Evolutionary conservation across 202 grass and related monocot species (phyloP).

Genomic region (Elaeis oleifera): DNA sequence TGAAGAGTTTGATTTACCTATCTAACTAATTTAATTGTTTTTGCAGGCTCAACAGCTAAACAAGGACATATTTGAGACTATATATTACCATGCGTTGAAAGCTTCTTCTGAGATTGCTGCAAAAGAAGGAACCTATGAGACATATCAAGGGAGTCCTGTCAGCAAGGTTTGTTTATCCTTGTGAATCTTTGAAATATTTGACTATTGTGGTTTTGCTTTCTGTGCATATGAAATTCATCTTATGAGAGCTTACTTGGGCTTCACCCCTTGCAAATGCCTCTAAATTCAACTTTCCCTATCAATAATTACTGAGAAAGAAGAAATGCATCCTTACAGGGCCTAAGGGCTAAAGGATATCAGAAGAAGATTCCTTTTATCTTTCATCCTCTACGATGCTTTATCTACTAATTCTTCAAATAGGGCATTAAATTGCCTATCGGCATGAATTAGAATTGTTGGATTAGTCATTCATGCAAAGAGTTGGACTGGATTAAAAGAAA

Average conservation of each 20-base stretch:
- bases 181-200: neutral
- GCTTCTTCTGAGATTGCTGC: constrained; percentile 74
- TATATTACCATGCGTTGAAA: constrained; percentile 80
- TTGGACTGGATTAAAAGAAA: too few species aligned
- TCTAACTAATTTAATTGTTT: constrained; percentile 10
- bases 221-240: neutral
- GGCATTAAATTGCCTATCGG: too few species aligned
- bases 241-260: neutral
- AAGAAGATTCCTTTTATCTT: too few species aligned
- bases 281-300: too few species aligned
- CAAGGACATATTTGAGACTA: constrained; percentile 91
- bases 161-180: constrained; percentile 57
- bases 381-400: too few species aligned
- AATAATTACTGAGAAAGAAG: too few species aligned
- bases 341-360: too few species aligned
- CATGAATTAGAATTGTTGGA: too few species aligned
- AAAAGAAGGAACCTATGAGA: constrained; percentile 89
- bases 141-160: constrained; percentile 78
- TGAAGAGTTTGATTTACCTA: constrained; percentile 13
- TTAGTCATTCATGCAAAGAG: too few species aligned
- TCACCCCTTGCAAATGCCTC: neutral
- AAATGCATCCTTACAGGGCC: too few species aligned
- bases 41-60: constrained; percentile 89
- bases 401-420: too few species aligned
- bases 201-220: neutral